A percentile compares a stretch with the other conserved stretches of the same genome.
phyloP scores from a whole-genome alignment of 352 stramenopile species.

The Discostella stelligera region DNA sequence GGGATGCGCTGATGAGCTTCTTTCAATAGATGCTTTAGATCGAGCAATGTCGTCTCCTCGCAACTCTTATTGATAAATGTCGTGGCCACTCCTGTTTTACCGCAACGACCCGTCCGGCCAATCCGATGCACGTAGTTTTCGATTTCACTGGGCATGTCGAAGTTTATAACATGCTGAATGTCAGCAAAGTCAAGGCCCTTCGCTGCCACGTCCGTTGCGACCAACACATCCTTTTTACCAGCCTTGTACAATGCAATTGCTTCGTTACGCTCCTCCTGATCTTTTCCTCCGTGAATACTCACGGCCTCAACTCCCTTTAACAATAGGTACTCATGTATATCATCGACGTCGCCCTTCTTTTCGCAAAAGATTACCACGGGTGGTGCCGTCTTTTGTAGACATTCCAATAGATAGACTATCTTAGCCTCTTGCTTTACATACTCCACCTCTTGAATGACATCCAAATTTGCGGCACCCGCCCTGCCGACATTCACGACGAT shows the following conservation, averaged over 20 bases:
- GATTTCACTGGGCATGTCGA: constrained; percentile 99
- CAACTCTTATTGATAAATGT: constrained; percentile 98
- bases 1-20: constrained; percentile 98
- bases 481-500: constrained; percentile 98
- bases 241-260: constrained; percentile 94
- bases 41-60: constrained; percentile 92
- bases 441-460: constrained; percentile 99
- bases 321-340: constrained; percentile 99
- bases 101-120: constrained; percentile 95
- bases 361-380: constrained; percentile 98
- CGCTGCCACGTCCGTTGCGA: constrained; percentile 97
- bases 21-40: constrained; percentile 98
- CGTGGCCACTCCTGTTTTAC: constrained; percentile 97
- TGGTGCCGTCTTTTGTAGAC: constrained; percentile 97
- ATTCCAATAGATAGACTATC: constrained; percentile 98
- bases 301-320: constrained; percentile 94
- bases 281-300: constrained; percentile 96
- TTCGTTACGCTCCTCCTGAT: constrained; percentile 96
- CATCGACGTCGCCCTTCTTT: constrained; percentile 95
- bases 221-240: constrained; percentile 94
- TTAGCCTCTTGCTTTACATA: constrained; percentile 99
- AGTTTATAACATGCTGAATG: constrained; percentile 99
- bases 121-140: constrained; percentile 99
- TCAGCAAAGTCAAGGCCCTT: constrained; percentile 99
- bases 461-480: constrained; percentile 95